phyloP scores from a whole-genome alignment of 2,329 filamentous ascomycete genomes.

The Sporothrix luriei region DNA sequence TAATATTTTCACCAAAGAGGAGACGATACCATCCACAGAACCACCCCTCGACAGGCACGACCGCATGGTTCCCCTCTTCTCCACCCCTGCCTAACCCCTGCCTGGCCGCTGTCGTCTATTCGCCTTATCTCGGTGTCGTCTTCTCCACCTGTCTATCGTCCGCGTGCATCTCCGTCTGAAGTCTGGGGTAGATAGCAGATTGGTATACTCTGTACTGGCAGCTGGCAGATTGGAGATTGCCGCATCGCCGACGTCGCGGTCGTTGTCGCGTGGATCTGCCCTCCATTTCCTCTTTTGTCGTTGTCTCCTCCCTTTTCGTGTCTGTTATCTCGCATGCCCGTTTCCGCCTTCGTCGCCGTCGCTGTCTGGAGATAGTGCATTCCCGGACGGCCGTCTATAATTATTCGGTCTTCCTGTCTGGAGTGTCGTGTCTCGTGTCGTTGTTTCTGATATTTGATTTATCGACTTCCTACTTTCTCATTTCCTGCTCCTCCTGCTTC shows the following conservation, averaged over 20 bases:
- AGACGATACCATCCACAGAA: background rate
- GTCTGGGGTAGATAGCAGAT: too few species aligned
- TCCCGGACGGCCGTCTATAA: constrained; percentile 3
- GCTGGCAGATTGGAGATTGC: background rate
- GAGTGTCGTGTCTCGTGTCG: too few species aligned
- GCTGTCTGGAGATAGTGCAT: background rate
- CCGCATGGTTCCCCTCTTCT: constrained; percentile 21
- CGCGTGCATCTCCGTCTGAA: background rate
- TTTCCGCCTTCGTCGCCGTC: background rate
- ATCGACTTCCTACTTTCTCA: too few species aligned
- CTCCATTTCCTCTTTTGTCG: background rate
- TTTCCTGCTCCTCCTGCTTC: background rate
- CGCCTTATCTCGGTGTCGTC: background rate
- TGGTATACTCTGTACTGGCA: too few species aligned
- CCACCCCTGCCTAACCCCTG: background rate
- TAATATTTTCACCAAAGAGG: background rate
- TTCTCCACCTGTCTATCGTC: background rate
- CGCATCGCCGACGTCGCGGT: constrained; percentile 10
- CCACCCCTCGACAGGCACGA: too few species aligned
- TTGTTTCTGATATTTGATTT: too few species aligned
- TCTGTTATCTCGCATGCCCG: background rate
- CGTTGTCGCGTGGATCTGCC: constrained; percentile 7
- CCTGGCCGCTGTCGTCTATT: background rate
- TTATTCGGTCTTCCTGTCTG: background rate
- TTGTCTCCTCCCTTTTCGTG: background rate